A percentile compares a stretch with the other conserved stretches of the same genome.
These are phyloP conservation scores for Cyclotella baltica DNA, from an alignment of 108 stramenopile genomes.

Conservation along the genomic window DNA sequence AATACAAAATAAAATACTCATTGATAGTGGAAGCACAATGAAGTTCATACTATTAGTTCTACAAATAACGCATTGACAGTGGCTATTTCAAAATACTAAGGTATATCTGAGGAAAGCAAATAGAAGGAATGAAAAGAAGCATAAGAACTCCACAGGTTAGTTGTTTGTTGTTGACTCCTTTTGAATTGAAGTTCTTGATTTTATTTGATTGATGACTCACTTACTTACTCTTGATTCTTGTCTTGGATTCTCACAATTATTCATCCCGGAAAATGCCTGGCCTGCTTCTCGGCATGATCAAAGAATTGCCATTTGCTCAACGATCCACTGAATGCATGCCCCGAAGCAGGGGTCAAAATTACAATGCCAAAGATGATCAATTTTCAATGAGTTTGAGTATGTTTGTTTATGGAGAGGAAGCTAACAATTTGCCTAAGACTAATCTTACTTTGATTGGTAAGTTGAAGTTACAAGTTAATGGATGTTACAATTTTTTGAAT, in stretches of 20 bases:
- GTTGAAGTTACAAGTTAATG: neutral
- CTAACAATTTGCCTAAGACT: constrained; percentile 29
- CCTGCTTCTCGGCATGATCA: constrained; percentile 78
- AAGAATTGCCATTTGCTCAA: constrained; percentile 71
- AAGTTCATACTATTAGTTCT: too few relatives aligned
- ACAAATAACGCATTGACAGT: too few relatives aligned
- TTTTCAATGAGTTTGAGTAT: constrained; percentile 91
- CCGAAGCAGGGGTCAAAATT: constrained; percentile 85
- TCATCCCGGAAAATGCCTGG: constrained; percentile 87
- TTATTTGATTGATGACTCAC: neutral
- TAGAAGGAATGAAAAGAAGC: too few relatives aligned
- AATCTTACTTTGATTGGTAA: constrained; percentile 51
- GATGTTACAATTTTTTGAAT: neutral
- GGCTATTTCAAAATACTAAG: too few relatives aligned
- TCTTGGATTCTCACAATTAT: constrained; percentile 84
- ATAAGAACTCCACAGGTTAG: too few relatives aligned
- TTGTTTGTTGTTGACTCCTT: too few relatives aligned
- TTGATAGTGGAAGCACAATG: too few relatives aligned
- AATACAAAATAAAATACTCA: too few relatives aligned
- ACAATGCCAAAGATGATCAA: constrained; percentile 86
- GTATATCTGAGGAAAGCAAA: too few relatives aligned
- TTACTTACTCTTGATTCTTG: neutral
- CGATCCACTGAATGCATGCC: constrained; percentile 59
- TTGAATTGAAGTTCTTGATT: neutral
- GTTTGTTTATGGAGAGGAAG: constrained; percentile 84